Base-by-base conservation (phyloP, 495 filamentous ascomycete species). In the Annulohypoxylon maeteangense region DNA sequence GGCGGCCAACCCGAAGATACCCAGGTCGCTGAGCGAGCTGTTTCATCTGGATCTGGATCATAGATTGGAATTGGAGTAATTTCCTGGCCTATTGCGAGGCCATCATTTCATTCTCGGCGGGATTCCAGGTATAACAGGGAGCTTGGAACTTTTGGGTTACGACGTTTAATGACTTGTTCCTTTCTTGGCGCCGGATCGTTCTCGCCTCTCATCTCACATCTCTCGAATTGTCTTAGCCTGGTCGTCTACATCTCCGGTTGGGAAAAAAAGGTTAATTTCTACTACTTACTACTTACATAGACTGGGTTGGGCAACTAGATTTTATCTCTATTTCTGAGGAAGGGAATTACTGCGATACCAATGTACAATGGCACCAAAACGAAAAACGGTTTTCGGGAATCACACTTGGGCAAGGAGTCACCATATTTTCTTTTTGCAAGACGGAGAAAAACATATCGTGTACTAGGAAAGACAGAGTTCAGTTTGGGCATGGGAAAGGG, bases 241-340 rank as follows among this genome's bases (percentile, higher is more conserved):
- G 67, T 72, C 62, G 20, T 57, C 65, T 55, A 70, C 38, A 67
- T 60, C 20, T 68, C 58, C 71, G 63, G 68, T 71, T 67, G 68
- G 22, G 68, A 58, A 55, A 59, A 59, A 67, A 62, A 63, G 18
- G 45, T 55, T 65, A 65, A 54, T 54, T 59, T 65, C 34, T 65
- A 60, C 61, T 50, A 64, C 44, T 47, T 75, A 54, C 50, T 50
- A 25, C 75, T 51, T 67, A 67, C 66, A 73, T 77, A 77, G 75
- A 77, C 72, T 67, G 72, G 75, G 38, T 67, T 65, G 64, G 75
- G 75, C 75, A 68, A 77, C 75, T 77, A 74, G 68, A 71, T 34
- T 54, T 67, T 56, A 62, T 63, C 25, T 68, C 31, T 67, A 6
- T 67, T 57, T 59, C 65, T 20, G 20, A 53, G 66, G 50, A 65